These are phyloP conservation scores for Erythrophleum fordii DNA, from an alignment of 306 rosid genomes.

Conservation along the genomic window DNA sequence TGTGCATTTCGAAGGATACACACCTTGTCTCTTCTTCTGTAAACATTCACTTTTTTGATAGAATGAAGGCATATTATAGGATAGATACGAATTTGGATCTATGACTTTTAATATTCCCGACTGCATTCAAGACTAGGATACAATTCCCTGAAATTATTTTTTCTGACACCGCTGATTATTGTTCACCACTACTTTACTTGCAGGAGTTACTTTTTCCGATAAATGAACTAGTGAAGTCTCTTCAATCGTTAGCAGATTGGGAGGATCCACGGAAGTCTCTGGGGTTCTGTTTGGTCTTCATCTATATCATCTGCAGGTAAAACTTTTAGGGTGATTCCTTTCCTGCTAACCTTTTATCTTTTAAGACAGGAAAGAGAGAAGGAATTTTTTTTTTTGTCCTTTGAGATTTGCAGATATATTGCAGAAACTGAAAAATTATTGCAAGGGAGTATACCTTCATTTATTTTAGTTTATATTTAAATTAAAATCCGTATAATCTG, in stretches of 20 bases:
- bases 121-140: background rate
- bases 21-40: slow-evolving; percentile 1
- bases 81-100: background rate
- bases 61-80: background rate
- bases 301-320: slow-evolving; percentile 85
- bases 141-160: slow-evolving; percentile 23
- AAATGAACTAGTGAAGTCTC: slow-evolving; percentile 62
- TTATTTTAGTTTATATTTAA: background rate
- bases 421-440: slow-evolving; percentile 2
- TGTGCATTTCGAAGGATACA: slow-evolving; percentile 23
- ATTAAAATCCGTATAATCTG: background rate
- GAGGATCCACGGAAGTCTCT: slow-evolving; percentile 84
- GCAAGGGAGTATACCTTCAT: background rate
- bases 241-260: slow-evolving; percentile 79
- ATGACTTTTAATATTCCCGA: background rate
- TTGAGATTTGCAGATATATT: slow-evolving; percentile 2
- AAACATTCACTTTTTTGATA: background rate
- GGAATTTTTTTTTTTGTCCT: background rate
- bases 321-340: slow-evolving; percentile 22
- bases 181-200: slow-evolving; percentile 34
- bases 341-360: slow-evolving; percentile 29
- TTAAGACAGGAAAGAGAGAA: background rate
- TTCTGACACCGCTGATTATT: slow-evolving; percentile 30
- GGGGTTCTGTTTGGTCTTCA: slow-evolving; percentile 64
- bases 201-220: slow-evolving; percentile 91